Conservation (phyloP, 2,329 filamentous ascomycete species). For the Claviceps paspali region DNA sequence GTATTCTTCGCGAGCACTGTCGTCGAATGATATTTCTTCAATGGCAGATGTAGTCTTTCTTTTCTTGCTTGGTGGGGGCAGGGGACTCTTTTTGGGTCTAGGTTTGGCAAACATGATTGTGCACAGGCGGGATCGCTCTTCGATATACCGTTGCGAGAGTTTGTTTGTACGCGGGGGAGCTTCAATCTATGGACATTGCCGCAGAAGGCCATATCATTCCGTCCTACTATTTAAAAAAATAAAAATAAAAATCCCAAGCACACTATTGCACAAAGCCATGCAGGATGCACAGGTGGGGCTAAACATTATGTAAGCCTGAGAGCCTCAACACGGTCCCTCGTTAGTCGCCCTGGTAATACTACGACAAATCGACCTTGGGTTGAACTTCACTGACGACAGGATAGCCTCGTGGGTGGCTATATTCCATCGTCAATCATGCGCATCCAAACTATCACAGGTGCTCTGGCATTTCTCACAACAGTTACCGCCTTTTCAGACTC, state of each 20-base stretch:
- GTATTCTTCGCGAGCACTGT: slow-evolving; percentile 65
- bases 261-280: no score
- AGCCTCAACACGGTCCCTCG: neutral
- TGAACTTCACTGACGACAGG: slow-evolving; percentile 12
- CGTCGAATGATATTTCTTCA: slow-evolving; percentile 79
- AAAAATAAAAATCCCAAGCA: no score
- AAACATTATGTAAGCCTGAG: neutral
- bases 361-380: no score
- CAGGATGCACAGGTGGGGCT: neutral
- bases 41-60: slow-evolving; percentile 44
- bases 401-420: slow-evolving; percentile 1
- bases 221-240: no score
- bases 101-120: slow-evolving; percentile 38
- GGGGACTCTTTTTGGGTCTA: slow-evolving; percentile 38
- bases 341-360: neutral
- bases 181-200: neutral
- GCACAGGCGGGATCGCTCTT: neutral
- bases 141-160: no score
- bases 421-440: slow-evolving; percentile 29
- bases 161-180: no score
- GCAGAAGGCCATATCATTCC: no score
- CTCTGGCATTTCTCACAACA: slow-evolving; percentile 40
- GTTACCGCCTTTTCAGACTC: slow-evolving; percentile 69
- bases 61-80: slow-evolving; percentile 49
- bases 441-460: slow-evolving; percentile 32